Conservation (phyloP, 495 filamentous ascomycete genomes). For the Daldinia decipiens region DNA sequence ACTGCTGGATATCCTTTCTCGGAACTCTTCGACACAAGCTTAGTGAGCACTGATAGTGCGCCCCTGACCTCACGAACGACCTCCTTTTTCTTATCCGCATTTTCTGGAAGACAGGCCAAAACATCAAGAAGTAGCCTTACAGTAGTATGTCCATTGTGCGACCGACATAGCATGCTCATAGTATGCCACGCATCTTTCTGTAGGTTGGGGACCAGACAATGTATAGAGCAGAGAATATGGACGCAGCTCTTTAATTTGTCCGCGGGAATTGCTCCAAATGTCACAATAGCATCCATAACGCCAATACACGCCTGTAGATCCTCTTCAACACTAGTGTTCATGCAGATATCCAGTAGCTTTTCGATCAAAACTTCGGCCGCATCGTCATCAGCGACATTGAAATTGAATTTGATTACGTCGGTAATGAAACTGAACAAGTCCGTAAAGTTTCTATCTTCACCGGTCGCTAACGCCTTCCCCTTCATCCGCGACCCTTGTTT, state of each 20-base stretch:
- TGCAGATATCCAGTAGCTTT: constrained; percentile 76
- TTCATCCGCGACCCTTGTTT: constrained; percentile 58
- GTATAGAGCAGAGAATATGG: constrained; percentile 83
- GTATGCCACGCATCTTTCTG: constrained; percentile 79
- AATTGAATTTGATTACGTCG: constrained; percentile 87
- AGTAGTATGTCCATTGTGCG: constrained; percentile 78
- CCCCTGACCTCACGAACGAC: constrained; percentile 69
- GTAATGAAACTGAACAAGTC: constrained; percentile 77
- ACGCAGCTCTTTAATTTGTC: constrained; percentile 73
- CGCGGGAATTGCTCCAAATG: constrained; percentile 79
- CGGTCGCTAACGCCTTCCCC: constrained; percentile 60
- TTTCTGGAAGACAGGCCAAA: constrained; percentile 61
- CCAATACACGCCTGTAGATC: constrained; percentile 81
- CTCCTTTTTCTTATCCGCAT: constrained; percentile 65
- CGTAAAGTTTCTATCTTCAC: constrained; percentile 74
- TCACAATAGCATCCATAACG: constrained; percentile 82
- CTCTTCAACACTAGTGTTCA: constrained; percentile 72
- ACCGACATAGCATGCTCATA: constrained; percentile 79
- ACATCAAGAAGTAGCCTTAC: constrained; percentile 72
- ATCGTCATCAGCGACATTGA: constrained; percentile 73
- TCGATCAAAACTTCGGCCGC: constrained; percentile 74
- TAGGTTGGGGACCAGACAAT: constrained; percentile 75
- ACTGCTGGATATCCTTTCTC: constrained; percentile 71
- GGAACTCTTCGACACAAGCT: constrained; percentile 67
- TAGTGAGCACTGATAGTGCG: constrained; percentile 73